Percentiles rank a stretch among this genome's conserved stretches.
Conservation (phyloP, 306 rosid genomes). For the Corylus americana region DNA sequence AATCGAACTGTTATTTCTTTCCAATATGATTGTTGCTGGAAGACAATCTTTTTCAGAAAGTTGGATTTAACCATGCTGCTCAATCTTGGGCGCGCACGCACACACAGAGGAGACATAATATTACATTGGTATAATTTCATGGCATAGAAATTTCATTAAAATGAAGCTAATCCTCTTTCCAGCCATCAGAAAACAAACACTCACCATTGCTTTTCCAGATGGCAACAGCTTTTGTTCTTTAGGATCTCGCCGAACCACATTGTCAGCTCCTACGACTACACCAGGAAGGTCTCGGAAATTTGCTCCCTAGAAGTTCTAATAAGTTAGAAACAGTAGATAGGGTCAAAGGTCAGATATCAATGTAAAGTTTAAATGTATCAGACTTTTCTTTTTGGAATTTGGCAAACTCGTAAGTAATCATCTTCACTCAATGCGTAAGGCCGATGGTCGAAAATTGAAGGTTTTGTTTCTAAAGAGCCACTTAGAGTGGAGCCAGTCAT, state of each 20-base stretch:
- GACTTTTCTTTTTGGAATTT: slow-evolving; percentile 90
- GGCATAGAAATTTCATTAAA: neutral
- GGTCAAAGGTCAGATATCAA: slow-evolving; percentile 22
- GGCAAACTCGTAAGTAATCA: slow-evolving; percentile 75
- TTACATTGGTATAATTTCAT: neutral
- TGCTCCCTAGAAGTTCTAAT: slow-evolving; percentile 63
- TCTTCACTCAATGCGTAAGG: slow-evolving; percentile 54
- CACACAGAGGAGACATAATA: neutral
- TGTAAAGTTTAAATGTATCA: slow-evolving; percentile 20
- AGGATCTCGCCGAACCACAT: slow-evolving; percentile 73
- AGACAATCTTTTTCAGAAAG: neutral
- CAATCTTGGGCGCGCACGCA: neutral
- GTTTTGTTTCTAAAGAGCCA: slow-evolving; percentile 21
- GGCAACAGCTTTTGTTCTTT: slow-evolving; percentile 49
- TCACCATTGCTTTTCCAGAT: slow-evolving; percentile 86
- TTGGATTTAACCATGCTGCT: neutral
- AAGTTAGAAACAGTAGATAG: slow-evolving; percentile 26
- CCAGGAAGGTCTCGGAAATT: slow-evolving; percentile 96
- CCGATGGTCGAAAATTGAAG: slow-evolving; percentile 69
- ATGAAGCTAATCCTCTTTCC: neutral
- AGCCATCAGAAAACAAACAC: slow-evolving; percentile 18
- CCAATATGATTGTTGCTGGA: too few species aligned
- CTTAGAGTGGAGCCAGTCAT: slow-evolving; percentile 59
- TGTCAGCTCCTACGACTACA: slow-evolving; percentile 73
- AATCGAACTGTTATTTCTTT: neutral